Conservation (phyloP, 768 basidiomycete genomes). For the Lentinula edodes region DNA sequence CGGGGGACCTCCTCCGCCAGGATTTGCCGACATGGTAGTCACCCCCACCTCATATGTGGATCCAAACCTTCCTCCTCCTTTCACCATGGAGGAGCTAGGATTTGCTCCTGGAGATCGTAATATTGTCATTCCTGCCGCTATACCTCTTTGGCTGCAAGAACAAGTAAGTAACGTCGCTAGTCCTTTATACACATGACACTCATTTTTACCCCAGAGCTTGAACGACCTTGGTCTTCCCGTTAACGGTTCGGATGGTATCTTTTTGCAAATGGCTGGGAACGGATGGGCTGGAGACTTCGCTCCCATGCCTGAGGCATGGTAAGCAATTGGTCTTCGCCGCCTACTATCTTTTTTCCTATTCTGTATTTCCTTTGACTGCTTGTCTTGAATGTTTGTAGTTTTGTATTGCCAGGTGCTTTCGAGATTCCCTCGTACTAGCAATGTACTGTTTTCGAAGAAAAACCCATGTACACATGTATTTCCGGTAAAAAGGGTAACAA, state of each 20-base stretch:
- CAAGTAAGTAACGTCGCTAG: conserved; percentile 45
- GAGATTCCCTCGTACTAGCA: conserved; percentile 5
- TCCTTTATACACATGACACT: neutral
- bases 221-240: conserved; percentile 87
- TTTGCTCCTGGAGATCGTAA: conserved; percentile 44
- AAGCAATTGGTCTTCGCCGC: conserved; percentile 20
- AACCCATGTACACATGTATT: neutral
- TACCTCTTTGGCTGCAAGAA: conserved; percentile 92
- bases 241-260: conserved; percentile 89
- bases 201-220: conserved; percentile 50
- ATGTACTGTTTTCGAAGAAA: neutral
- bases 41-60: conserved; percentile 52
- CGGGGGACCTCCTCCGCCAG: conserved; percentile 47
- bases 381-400: conserved; percentile 3
- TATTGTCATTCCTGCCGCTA: conserved; percentile 71
- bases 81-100: conserved; percentile 84
- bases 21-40: conserved; percentile 55
- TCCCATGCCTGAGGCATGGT: conserved; percentile 83
- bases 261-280: conserved; percentile 69
- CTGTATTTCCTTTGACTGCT: neutral
- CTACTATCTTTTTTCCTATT: neutral
- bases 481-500: neutral
- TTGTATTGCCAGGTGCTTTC: neutral
- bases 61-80: conserved; percentile 49
- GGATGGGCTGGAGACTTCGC: conserved; percentile 77